Evolutionary conservation across 2,329 filamentous ascomycete genomes (phyloP), one percentile per base, ranked within the genome.

Genomic region (Myriosclerotinia curreyana): DNA sequence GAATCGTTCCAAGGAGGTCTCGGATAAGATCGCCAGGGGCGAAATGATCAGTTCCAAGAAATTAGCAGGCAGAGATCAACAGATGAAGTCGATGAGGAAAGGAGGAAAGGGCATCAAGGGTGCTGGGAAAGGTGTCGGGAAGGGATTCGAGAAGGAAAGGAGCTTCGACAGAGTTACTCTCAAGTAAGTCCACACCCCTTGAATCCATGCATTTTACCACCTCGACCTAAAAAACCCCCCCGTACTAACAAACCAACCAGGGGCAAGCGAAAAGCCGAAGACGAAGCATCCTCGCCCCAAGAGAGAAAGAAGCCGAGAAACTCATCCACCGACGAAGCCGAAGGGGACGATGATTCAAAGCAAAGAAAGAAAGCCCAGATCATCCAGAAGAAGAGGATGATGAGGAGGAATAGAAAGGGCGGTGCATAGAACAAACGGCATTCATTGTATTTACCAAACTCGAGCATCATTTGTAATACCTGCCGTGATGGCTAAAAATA

Each of bases 381-480:
- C 73, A 96, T 96, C 76, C 88, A 86, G 56, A 88, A 91, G 76
- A 97, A 96, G 80, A 83, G 92, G 67, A 85, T 89, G 79, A 84
- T 89, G 80, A 85, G 92, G 65, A 89, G 89, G 76, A 89, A 70
- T 51, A 62, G 72, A 36, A 70, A 64, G 46, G 66, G 69, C n/a
- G 55, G 65, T 44, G 64, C 66, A 28, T 69, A 63, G n/a, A 40
- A 25, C 25, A 53, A 40, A 25, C 25, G 38, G 20, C 20, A 20
- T 38, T 53, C 12, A 11, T 22, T 25, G 3, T 40, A n/a, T 44
- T 8, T 54, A 36, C 17, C 25, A 40, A 28, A 38, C 34, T n/a
- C n/a, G n/a, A n/a, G n/a, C n/a, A n/a, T n/a, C n/a, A n/a, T n/a
- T n/a, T n/a, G n/a, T n/a, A n/a, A n/a, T n/a, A 54, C n/a, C 52